Percentiles rank a stretch among this genome's conserved stretches.
Evolutionary conservation across 306 rosid species (phyloP).

Genomic region (Gillenia trifoliata): DNA sequence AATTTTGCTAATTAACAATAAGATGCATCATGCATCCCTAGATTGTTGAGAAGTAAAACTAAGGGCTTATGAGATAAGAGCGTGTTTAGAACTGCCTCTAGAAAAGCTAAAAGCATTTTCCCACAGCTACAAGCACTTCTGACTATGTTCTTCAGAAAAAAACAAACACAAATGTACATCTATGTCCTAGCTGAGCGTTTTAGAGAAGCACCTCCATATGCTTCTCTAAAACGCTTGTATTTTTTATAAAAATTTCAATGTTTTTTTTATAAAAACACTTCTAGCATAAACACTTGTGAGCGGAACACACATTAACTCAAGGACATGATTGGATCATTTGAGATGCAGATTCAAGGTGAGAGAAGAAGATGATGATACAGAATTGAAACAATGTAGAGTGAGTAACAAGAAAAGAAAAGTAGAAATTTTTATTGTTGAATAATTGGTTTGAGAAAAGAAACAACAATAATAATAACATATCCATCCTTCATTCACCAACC

Average conservation of each 20-base stretch:
- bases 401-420: background rate
- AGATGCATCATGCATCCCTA: too few species aligned
- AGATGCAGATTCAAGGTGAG: background rate
- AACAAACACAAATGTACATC: too few species aligned
- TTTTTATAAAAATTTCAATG: background rate
- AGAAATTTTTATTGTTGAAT: constrained; percentile 56
- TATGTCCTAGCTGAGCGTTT: background rate
- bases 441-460: constrained; percentile 27
- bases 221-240: too few species aligned
- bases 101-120: too few species aligned
- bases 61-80: too few species aligned
- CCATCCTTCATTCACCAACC: constrained; percentile 44
- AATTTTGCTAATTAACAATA: background rate
- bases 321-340: background rate
- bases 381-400: background rate
- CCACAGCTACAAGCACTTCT: background rate
- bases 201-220: background rate
- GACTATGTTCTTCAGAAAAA: too few species aligned
- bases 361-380: background rate
- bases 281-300: background rate
- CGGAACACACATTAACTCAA: background rate
- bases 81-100: too few species aligned
- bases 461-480: constrained; percentile 24
- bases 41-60: too few species aligned
- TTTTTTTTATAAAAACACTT: background rate